Evolutionary conservation across 1,284 basidiomycete genomes (phyloP).

Genomic region (Apiotrichum siamense): DNA sequence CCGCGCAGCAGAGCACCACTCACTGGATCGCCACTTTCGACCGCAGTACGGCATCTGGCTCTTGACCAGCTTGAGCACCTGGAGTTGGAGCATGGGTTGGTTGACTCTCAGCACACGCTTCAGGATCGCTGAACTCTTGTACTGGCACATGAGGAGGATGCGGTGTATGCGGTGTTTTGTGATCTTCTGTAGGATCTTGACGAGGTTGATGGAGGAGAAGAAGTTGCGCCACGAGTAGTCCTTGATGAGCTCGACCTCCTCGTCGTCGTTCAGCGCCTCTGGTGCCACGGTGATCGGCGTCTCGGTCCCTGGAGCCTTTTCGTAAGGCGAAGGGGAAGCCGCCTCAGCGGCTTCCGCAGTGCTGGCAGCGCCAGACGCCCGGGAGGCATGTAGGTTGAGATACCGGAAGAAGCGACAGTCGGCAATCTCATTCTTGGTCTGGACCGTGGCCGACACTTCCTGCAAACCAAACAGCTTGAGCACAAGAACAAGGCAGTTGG

Average conservation of each 20-base stretch:
- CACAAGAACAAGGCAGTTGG: slow-evolving; percentile 88
- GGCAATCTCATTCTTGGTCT: slow-evolving; percentile 69
- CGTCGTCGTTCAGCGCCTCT: no score
- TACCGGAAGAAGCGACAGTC: slow-evolving; percentile 83
- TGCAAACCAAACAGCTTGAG: slow-evolving; percentile 97
- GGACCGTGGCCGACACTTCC: slow-evolving; percentile 75
- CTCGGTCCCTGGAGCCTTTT: no score
- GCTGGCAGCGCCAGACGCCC: slow-evolving; percentile 37
- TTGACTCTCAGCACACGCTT: slow-evolving; percentile 91
- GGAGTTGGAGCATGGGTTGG: slow-evolving; percentile 88
- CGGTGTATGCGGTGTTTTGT: slow-evolving; percentile 92
- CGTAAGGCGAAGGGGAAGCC: no score
- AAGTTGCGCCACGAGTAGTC: slow-evolving; percentile 99
- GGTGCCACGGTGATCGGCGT: no score
- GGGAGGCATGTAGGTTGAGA: slow-evolving; percentile 58
- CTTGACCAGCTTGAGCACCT: slow-evolving; percentile 97
- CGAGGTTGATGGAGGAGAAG: slow-evolving; percentile 96
- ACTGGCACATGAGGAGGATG: slow-evolving; percentile 93
- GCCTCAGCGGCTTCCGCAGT: background rate
- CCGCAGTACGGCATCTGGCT: slow-evolving; percentile 98
- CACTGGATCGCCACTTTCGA: slow-evolving; percentile 95
- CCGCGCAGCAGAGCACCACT: slow-evolving; percentile 26
- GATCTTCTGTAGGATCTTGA: slow-evolving; percentile 95
- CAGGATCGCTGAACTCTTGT: slow-evolving; percentile 94
- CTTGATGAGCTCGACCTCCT: slow-evolving; percentile 82